These are phyloP conservation scores for Phytophthora nicotianae DNA, from an alignment of 352 stramenopile genomes.

Conservation along the genomic window DNA sequence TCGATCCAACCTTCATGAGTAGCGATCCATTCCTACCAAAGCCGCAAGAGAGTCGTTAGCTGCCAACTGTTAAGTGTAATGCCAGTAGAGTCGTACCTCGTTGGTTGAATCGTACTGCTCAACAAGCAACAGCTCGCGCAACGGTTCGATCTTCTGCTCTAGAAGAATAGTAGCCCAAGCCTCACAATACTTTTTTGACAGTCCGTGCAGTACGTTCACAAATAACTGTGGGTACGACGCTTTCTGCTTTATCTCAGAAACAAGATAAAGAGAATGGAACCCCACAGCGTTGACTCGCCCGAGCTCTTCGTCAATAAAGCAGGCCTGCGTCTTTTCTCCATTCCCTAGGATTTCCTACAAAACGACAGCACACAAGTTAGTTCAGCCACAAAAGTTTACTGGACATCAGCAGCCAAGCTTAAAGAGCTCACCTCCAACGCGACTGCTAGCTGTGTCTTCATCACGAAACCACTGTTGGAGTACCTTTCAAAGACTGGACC, in stretches of 20 bases:
- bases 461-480: conserved; percentile 28
- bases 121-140: conserved; percentile 62
- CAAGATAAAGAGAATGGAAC: conserved; percentile 62
- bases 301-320: conserved; percentile 77
- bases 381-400: background rate
- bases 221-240: conserved; percentile 54
- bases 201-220: conserved; percentile 49
- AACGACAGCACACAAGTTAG: conserved; percentile 1
- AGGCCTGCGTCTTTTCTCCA: conserved; percentile 5
- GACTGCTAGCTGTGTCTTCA: conserved; percentile 24
- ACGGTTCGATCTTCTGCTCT: conserved; percentile 64
- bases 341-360: conserved; percentile 28
- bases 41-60: background rate
- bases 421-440: conserved; percentile 43
- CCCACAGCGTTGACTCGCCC: conserved; percentile 43
- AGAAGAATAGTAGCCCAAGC: conserved; percentile 64
- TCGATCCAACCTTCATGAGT: conserved; percentile 79
- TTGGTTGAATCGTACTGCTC: conserved; percentile 80
- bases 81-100: conserved; percentile 47
- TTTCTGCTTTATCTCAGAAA: conserved; percentile 50
- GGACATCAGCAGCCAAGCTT: background rate
- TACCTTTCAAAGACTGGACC: conserved; percentile 38
- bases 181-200: conserved; percentile 76
- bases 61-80: background rate
- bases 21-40: conserved; percentile 70